Conservation (phyloP, 805 yeast species). For the Hemisphaericaspora nanyangensis region DNA sequence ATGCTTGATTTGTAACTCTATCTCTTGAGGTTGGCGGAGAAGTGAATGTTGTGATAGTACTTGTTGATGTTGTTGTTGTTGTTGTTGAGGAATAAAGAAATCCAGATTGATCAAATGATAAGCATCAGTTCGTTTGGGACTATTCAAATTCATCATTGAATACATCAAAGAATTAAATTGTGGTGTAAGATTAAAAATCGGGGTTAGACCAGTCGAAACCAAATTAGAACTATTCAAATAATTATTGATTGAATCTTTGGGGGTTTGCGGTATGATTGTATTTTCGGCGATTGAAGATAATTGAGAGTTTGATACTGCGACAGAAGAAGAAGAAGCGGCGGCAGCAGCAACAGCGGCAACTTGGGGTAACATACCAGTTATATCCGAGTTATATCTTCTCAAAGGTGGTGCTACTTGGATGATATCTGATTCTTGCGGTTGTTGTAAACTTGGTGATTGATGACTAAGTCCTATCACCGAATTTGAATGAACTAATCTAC, state of each 20-base stretch:
- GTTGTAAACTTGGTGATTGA: neutral
- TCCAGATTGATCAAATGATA: conserved; percentile 21
- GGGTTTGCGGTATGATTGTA: conserved; percentile 29
- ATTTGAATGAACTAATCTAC: conserved; percentile 18
- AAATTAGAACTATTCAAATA: neutral
- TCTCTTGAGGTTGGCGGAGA: conserved; percentile 3
- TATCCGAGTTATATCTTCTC: conserved; percentile 23
- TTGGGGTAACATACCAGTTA: conserved; percentile 10
- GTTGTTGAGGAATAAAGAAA: conserved; percentile 16
- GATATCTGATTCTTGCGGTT: neutral
- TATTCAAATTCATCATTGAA: conserved; percentile 29
- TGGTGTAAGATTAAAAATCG: conserved; percentile 34
- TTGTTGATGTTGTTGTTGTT: conserved; percentile 6
- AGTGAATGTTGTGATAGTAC: too few relatives aligned
- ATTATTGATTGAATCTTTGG: conserved; percentile 26
- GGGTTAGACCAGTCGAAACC: conserved; percentile 27
- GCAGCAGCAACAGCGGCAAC: too few relatives aligned
- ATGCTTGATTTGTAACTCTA: neutral
- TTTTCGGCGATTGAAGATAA: conserved; percentile 6
- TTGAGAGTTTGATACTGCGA: conserved; percentile 6
- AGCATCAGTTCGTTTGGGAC: conserved; percentile 18
- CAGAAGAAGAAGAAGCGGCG: conserved; percentile 6
- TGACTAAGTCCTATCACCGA: conserved; percentile 27
- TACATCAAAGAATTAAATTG: conserved; percentile 40
- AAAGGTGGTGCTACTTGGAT: conserved; percentile 3